A percentile compares a stretch with the other conserved stretches of the same genome.
phyloP scores from a whole-genome alignment of 148 eudicot species.

The Mesembryanthemum crystallinum region DNA sequence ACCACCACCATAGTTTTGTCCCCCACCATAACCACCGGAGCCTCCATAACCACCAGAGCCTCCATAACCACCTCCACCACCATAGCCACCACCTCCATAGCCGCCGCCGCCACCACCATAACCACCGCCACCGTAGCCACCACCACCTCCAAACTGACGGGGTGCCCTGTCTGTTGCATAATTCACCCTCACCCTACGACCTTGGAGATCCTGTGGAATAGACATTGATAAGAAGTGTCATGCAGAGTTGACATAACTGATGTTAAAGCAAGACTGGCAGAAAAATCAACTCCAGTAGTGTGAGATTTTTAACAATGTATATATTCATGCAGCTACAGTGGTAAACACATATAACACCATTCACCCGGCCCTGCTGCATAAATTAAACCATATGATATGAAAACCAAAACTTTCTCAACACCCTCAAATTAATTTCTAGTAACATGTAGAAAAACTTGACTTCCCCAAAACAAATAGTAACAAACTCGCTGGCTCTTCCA shows the following conservation, averaged over 20 bases:
- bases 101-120: constrained; percentile 29
- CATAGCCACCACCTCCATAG: constrained; percentile 29
- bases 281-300: background rate
- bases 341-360: too few relatives aligned
- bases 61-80: constrained; percentile 25
- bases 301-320: background rate
- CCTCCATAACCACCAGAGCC: constrained; percentile 36
- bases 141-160: constrained; percentile 31
- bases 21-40: constrained; percentile 30
- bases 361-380: too few relatives aligned
- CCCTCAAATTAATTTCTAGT: too few relatives aligned
- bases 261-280: background rate
- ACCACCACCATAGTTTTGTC: constrained; percentile 13
- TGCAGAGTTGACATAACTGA: background rate
- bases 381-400: too few relatives aligned
- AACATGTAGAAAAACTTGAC: too few relatives aligned
- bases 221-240: background rate
- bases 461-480: too few relatives aligned
- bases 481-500: too few relatives aligned
- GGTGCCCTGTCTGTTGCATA: constrained; percentile 80
- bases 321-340: too few relatives aligned
- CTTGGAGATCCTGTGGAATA: constrained; percentile 63
- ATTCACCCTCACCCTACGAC: constrained; percentile 68
- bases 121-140: constrained; percentile 34
- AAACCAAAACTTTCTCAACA: too few relatives aligned